Percentiles rank a stretch among this genome's conserved stretches.
Evolutionary conservation across 305 asterid species (phyloP).

Genomic region (Andrographis paniculata): DNA sequence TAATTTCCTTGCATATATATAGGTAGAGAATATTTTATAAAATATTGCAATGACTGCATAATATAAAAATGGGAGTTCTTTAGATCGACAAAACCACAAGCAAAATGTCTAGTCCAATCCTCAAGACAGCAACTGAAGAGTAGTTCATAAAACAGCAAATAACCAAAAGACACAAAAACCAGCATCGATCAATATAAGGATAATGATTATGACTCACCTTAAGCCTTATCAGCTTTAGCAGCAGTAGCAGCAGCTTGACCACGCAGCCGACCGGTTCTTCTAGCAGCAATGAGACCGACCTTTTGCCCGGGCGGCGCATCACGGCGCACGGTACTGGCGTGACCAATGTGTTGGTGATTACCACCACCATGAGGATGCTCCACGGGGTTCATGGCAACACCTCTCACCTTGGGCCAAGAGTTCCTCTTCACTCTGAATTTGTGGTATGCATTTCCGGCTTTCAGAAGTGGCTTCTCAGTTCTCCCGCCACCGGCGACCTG

Average conservation of each 20-base stretch:
- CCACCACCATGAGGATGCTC: slow-evolving; percentile 79
- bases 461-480: slow-evolving; percentile 42
- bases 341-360: slow-evolving; percentile 66
- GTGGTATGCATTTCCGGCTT: slow-evolving; percentile 17
- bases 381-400: slow-evolving; percentile 46
- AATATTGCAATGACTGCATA: too few species aligned
- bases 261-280: slow-evolving; percentile 60
- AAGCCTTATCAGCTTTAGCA: slow-evolving; percentile 3
- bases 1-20: too few species aligned
- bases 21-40: too few species aligned
- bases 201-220: background rate
- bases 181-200: too few species aligned
- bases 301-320: slow-evolving; percentile 69
- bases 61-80: too few species aligned
- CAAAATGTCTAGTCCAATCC: too few species aligned
- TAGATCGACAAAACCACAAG: too few species aligned
- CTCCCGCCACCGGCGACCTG: slow-evolving; percentile 61
- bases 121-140: too few species aligned
- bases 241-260: slow-evolving; percentile 54
- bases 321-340: slow-evolving; percentile 56
- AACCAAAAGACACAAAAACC: too few species aligned
- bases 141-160: too few species aligned
- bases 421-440: slow-evolving; percentile 13
- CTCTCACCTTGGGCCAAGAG: slow-evolving; percentile 12
- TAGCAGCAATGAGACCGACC: slow-evolving; percentile 61